phyloP scores from a whole-genome alignment of 306 rosid genomes.

The Casuarina cunninghamiana region DNA sequence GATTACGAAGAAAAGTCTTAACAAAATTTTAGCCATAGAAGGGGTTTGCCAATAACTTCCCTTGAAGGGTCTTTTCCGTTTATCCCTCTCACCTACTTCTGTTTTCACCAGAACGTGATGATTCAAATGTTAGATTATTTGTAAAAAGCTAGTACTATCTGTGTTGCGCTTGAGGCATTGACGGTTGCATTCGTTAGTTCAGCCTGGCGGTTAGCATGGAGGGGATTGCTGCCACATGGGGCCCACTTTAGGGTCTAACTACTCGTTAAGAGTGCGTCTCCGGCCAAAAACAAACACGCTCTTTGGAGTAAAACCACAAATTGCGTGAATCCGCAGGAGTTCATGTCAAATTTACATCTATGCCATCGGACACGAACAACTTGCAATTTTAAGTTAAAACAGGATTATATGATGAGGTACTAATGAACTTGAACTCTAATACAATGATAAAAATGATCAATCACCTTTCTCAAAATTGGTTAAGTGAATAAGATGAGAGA shows the following conservation, averaged over 20 bases:
- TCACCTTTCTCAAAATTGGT: no score
- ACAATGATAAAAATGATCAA: no score
- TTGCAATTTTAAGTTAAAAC: no score
- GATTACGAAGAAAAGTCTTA: no score
- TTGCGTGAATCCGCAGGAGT: conserved; percentile 14
- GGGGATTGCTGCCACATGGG: conserved; percentile 14
- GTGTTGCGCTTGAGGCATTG: not conserved
- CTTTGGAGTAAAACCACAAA: conserved; percentile 1
- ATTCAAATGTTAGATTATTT: not conserved
- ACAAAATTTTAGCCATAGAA: no score
- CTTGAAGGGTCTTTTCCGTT: no score
- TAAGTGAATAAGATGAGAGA: no score
- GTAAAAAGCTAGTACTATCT: not conserved
- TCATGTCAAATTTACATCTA: not conserved
- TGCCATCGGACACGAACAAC: not conserved
- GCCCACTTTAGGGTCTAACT: conserved; percentile 11
- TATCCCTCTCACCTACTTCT: no score
- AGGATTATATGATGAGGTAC: no score
- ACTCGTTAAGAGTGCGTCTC: not conserved
- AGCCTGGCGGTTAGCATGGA: conserved; percentile 41
- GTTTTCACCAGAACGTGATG: not conserved
- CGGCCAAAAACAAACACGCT: conserved; percentile 4
- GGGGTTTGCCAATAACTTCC: no score
- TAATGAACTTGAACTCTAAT: no score
- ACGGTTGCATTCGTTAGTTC: conserved; percentile 30